Conservation (phyloP, 225 moss, liverwort and hornwort genomes). For the Sphagnum tenellum region DNA sequence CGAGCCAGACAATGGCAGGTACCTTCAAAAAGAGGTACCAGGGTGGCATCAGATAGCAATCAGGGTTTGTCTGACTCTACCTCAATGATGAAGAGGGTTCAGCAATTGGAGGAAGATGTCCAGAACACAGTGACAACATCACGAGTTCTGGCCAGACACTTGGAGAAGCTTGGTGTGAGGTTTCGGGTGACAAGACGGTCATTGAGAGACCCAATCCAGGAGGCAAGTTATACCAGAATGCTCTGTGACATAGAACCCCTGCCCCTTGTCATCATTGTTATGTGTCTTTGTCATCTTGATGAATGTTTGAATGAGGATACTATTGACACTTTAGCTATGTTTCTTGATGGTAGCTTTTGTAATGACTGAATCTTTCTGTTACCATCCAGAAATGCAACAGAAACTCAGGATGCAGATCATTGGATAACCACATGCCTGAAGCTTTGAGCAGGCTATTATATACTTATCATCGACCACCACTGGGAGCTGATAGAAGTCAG, state of each 20-base stretch:
- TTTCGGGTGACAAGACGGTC: conserved; percentile 65
- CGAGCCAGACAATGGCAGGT: conserved; percentile 43
- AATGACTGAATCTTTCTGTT: background rate
- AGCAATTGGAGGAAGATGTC: conserved; percentile 63
- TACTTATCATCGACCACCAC: too few species aligned
- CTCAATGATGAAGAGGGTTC: conserved; percentile 50
- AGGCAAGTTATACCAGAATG: conserved; percentile 21
- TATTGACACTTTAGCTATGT: background rate
- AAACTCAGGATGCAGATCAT: too few species aligned
- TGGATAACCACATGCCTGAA: too few species aligned
- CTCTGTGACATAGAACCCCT: too few species aligned
- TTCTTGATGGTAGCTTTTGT: background rate
- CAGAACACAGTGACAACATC: conserved; percentile 41
- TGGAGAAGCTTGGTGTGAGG: conserved; percentile 92
- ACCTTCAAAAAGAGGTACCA: conserved; percentile 20
- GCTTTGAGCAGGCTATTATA: too few species aligned
- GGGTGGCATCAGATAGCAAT: conserved; percentile 11
- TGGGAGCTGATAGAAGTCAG: too few species aligned
- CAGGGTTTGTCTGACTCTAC: conserved; percentile 26
- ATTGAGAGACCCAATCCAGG: conserved; percentile 69
- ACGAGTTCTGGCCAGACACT: conserved; percentile 57
- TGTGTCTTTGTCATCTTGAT: conserved; percentile 2
- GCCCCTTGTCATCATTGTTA: background rate
- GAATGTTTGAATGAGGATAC: background rate
- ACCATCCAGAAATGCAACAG: background rate